These are phyloP conservation scores for Batkoa obscura DNA, from an alignment of 371 early-diverging fungal species.

Conservation along the genomic window DNA sequence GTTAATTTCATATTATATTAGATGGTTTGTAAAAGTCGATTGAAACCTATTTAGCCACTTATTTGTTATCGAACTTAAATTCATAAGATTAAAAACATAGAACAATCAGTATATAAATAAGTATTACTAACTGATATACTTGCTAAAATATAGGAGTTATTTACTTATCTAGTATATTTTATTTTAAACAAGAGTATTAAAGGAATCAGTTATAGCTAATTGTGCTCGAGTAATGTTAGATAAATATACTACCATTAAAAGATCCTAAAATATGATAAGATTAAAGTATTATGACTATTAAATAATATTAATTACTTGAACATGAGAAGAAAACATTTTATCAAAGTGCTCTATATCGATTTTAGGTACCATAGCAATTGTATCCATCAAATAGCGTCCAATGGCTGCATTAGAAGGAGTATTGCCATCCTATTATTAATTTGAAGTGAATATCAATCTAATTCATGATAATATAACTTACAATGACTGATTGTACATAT, in stretches of 20 bases:
- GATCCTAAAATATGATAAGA: slow-evolving; percentile 42
- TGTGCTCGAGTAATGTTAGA: slow-evolving; percentile 88
- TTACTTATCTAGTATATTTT: background rate
- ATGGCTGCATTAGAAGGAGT: slow-evolving; percentile 54
- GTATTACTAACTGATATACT: background rate
- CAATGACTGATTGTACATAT: slow-evolving; percentile 67
- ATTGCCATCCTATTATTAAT: slow-evolving; percentile 22
- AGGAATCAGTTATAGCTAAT: slow-evolving; percentile 73
- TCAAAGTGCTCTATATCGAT: slow-evolving; percentile 69
- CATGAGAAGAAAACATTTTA: slow-evolving; percentile 76
- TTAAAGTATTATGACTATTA: slow-evolving; percentile 7
- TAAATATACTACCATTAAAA: slow-evolving; percentile 87
- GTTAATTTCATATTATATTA: too few relatives aligned
- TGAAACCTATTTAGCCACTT: too few relatives aligned
- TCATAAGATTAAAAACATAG: too few relatives aligned
- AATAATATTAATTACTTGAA: slow-evolving; percentile 40
- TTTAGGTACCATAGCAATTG: slow-evolving; percentile 74
- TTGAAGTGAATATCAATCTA: background rate
- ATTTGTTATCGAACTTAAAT: too few relatives aligned
- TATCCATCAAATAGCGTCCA: slow-evolving; percentile 86
- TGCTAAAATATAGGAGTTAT: background rate
- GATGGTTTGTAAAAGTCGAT: too few relatives aligned
- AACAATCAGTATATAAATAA: too few relatives aligned
- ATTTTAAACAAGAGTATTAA: slow-evolving; percentile 50
- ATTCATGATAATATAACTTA: slow-evolving; percentile 15